These are phyloP conservation scores for Rubroboletus pulcherrimus DNA, from an alignment of 768 basidiomycete genomes.

Conservation along the genomic window DNA sequence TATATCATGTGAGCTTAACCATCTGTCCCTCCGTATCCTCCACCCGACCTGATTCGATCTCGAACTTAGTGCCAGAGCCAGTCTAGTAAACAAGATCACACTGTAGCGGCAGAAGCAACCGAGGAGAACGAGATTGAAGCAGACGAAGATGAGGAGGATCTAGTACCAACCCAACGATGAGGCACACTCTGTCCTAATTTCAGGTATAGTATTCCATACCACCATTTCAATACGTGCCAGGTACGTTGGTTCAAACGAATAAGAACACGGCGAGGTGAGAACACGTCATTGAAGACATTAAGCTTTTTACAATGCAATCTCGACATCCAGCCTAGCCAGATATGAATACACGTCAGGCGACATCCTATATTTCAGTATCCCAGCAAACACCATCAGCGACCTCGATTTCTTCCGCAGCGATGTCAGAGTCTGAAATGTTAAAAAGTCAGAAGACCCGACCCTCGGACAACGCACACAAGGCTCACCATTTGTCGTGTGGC, in stretches of 20 bases:
- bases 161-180: constrained; percentile 31
- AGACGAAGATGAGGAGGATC: constrained; percentile 24
- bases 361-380: constrained; percentile 85
- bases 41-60: constrained; percentile 1
- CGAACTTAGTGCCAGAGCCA: constrained; percentile 32
- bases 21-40: neutral
- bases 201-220: neutral
- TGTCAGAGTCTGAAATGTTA: constrained; percentile 51
- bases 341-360: constrained; percentile 88
- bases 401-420: constrained; percentile 76
- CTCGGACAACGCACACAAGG: constrained; percentile 5
- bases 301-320: constrained; percentile 59
- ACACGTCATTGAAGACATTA: neutral
- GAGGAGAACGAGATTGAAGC: constrained; percentile 26
- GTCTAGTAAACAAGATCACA: constrained; percentile 13
- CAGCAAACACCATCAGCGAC: constrained; percentile 84
- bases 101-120: constrained; percentile 26
- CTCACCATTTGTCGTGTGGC: constrained; percentile 72
- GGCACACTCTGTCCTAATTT: neutral
- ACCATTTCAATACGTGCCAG: constrained; percentile 6
- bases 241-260: constrained; percentile 14
- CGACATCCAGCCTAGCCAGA: constrained; percentile 79
- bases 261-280: neutral
- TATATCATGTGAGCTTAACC: constrained; percentile 64
- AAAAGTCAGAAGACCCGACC: constrained; percentile 13